phyloP scores from a whole-genome alignment of 768 basidiomycete genomes.

The Boletus huronensis region DNA sequence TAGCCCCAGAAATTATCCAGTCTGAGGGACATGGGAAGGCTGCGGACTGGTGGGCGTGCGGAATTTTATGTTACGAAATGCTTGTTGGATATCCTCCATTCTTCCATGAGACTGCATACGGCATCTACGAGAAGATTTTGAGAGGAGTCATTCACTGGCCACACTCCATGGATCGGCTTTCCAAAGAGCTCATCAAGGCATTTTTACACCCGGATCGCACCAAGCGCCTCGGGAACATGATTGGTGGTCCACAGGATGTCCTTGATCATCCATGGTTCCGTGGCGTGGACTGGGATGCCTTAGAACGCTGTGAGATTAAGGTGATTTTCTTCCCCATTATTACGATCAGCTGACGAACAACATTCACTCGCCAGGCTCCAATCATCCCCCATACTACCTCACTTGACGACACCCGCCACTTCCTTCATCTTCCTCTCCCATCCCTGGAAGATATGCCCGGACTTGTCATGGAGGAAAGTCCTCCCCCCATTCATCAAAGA shows the following conservation, averaged over 20 bases:
- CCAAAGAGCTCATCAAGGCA: slow-evolving; percentile 81
- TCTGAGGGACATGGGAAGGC: slow-evolving; percentile 98
- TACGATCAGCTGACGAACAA: neutral
- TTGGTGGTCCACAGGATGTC: slow-evolving; percentile 87
- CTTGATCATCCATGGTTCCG: slow-evolving; percentile 93
- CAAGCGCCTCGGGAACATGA: slow-evolving; percentile 90
- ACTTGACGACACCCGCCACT: slow-evolving; percentile 82
- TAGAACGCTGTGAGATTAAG: slow-evolving; percentile 82
- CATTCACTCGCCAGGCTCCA: slow-evolving; percentile 55
- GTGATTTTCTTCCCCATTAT: slow-evolving; percentile 41
- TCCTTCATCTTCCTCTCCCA: slow-evolving; percentile 76
- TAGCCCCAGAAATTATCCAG: slow-evolving; percentile 97
- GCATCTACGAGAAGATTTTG: slow-evolving; percentile 97
- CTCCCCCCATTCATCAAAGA: slow-evolving; percentile 54
- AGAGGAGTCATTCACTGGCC: slow-evolving; percentile 88
- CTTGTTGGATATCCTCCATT: slow-evolving; percentile 98
- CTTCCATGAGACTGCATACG: slow-evolving; percentile 96
- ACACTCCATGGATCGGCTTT: slow-evolving; percentile 82
- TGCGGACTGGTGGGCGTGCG: slow-evolving; percentile 99
- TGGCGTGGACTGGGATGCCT: slow-evolving; percentile 88
- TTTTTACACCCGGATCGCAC: slow-evolving; percentile 91
- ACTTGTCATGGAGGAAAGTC: slow-evolving; percentile 59
- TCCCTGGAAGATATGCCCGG: slow-evolving; percentile 78
- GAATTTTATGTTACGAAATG: slow-evolving; percentile 97
- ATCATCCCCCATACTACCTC: slow-evolving; percentile 81